Base-by-base conservation (phyloP, 768 basidiomycete genomes). In the Rhodosporidiobolus sp. region DNA sequence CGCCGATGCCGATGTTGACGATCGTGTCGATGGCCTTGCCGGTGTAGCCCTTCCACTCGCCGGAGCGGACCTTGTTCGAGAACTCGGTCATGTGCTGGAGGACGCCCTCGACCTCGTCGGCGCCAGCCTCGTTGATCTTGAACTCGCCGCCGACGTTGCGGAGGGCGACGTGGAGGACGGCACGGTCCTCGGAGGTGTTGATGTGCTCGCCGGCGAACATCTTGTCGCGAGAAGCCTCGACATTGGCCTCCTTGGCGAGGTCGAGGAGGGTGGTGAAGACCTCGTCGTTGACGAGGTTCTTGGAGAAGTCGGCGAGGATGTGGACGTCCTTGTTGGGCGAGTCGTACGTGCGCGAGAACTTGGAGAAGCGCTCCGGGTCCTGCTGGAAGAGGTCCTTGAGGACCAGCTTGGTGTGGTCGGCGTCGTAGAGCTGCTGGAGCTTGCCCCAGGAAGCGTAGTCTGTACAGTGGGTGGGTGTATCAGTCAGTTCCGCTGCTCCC, bases 1-100 rank as follows among this genome's bases (percentile, higher is more conserved):
- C 96, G 66, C 96, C 96, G 80, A 99, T 99, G 71, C 96, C 96
- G 77, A 99, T 96, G 84, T 98, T 98, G 80, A 99, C 94, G 82
- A 99, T 88, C 59, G 92, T 89, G 79, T 88, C 87, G 85, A 99
- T 98, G 17, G 87, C 79, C 84, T 97, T 96, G 54, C 96, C 95
- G 2, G 94, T 96, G 84, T 96, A 98, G 24, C 96, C 96, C 82
- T 90, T 97, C 93, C 94, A 96, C 67, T 84, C 84, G 38, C 95
- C 96, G 70, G 85, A 88, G 70, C 95, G 86, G 60, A 99, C 87
- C 49, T 87, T 83, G 52, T 94, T 88, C 62, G 89, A 86, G 84
- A 99, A 99, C 80, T 87, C 85, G 80, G 90, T 90, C 80, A 99
- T 98, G 83, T 98, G 96, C 43, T 86, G 85, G 74, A 97, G 86